Base-by-base conservation (phyloP, 192 early-diverging fungal species). In the Coemansia sp. region DNA sequence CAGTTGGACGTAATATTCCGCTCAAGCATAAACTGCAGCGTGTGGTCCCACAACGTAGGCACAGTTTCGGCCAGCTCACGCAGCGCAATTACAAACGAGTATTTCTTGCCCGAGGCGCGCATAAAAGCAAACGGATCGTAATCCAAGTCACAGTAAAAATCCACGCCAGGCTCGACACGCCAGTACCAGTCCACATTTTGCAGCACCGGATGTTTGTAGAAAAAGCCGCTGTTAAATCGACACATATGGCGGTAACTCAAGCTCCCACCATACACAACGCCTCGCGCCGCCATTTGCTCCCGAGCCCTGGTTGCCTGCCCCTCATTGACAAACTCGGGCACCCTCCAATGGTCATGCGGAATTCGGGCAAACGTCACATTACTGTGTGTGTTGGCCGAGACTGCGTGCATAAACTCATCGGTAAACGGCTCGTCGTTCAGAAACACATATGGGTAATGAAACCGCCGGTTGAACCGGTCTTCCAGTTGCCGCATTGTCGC, bases 231-330 rank as follows among this genome's bases (percentile, higher is more conserved):
- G 58, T 72, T 74, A 70, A 69, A 95, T 43, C 92, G 83, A 53
- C 92, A 95, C 92, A 95, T 95, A 61, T 95, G 91, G 35, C 92
- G 88, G 75, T 95, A 95, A 11, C 88, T 86, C 59, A 90, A 80
- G 31, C 82, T 85, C 11, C 80, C 87, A 2, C 89, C 92, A 60
- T 93, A 94, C 25, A 89, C 82, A 4, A 94, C 86, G 9, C 82
- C 59, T 2, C 82, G 70, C 0, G 67, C 72, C 11, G 73, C 75
- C 91, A 94, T 92, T 22, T 82, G 53, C 23, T 83, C 54, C 39
- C 89, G 82, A 0, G 75, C 64, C 37, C 25, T 19, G 17, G 4
- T n/a, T 3, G 80, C 75, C 35, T 63, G 17, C 41, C 35, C 26
- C 10, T 59, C 48, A 37, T 87, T 82, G 56, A 87, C 69, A 22